These are phyloP conservation scores for Vigna unguiculata DNA, from an alignment of 306 rosid genomes.

Conservation along the genomic window DNA sequence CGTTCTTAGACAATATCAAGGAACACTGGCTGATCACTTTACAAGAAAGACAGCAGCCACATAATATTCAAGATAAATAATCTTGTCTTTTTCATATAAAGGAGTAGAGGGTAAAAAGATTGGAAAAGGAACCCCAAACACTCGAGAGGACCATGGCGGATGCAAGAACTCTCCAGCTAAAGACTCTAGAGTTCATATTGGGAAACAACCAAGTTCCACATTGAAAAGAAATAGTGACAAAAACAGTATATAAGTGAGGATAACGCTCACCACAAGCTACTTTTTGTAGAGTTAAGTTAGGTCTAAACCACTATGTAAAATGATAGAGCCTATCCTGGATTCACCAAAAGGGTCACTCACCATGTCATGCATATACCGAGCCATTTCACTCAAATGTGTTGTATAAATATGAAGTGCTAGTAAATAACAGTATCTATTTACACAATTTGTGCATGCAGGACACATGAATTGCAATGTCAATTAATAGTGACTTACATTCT, in stretches of 20 bases:
- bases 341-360: no score
- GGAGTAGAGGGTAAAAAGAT: not conserved
- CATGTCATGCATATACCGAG: no score
- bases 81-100: not conserved
- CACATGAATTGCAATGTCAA: slow-evolving; percentile 14
- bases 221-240: no score
- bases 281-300: no score
- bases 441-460: slow-evolving; percentile 21
- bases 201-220: no score
- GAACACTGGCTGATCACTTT: not conserved
- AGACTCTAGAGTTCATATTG: not conserved
- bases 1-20: not conserved
- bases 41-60: not conserved
- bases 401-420: slow-evolving; percentile 11
- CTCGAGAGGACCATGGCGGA: not conserved
- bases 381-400: slow-evolving; percentile 21
- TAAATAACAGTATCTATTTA: slow-evolving; percentile 8
- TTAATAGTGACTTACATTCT: slow-evolving; percentile 66
- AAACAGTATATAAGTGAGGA: no score
- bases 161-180: not conserved
- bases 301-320: no score
- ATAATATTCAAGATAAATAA: not conserved
- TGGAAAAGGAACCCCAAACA: not conserved
- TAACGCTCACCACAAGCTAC: no score
- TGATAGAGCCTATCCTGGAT: no score